phyloP scores from a whole-genome alignment of 176 grass and related monocot species.

The Cenchrus fungigraminus region DNA sequence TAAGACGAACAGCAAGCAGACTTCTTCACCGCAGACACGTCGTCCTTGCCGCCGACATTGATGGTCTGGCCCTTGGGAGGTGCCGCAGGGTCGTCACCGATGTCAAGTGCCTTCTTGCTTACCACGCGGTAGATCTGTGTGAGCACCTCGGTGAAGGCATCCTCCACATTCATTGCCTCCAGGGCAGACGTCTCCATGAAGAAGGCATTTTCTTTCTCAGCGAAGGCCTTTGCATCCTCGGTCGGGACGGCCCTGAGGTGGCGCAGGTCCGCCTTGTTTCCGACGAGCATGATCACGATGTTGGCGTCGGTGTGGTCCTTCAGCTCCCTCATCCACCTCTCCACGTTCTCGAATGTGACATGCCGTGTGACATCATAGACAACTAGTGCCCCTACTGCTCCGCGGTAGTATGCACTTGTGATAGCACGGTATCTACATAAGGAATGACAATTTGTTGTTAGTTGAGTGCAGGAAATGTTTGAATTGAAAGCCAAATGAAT shows the following conservation, averaged over 20 bases:
- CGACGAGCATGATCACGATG: slow-evolving; percentile 77
- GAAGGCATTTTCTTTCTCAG: slow-evolving; percentile 57
- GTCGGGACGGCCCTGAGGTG: slow-evolving; percentile 54
- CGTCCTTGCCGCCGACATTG: slow-evolving; percentile 52
- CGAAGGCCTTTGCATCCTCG: slow-evolving; percentile 59
- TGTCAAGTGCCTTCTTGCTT: slow-evolving; percentile 69
- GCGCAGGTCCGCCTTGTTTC: slow-evolving; percentile 70
- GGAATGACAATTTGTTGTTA: neutral
- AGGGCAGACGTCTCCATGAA: slow-evolving; percentile 77
- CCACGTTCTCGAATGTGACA: slow-evolving; percentile 73
- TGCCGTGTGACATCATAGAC: slow-evolving; percentile 64
- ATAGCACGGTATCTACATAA: slow-evolving; percentile 64
- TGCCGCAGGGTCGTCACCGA: slow-evolving; percentile 44
- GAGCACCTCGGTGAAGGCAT: slow-evolving; percentile 68
- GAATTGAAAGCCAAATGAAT: neutral
- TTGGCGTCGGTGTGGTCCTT: slow-evolving; percentile 64
- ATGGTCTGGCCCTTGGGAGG: slow-evolving; percentile 60
- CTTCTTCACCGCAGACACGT: slow-evolving; percentile 67
- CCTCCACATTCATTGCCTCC: slow-evolving; percentile 61
- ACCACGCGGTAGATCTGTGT: slow-evolving; percentile 62
- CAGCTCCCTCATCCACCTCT: slow-evolving; percentile 75
- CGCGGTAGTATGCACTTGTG: slow-evolving; percentile 72
- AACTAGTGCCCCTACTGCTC: slow-evolving; percentile 57
- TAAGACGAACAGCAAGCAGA: slow-evolving; percentile 57
- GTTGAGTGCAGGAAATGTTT: neutral